phyloP scores from a whole-genome alignment of 1,139 yeast genomes.

The Sugiyamaella novakii region DNA sequence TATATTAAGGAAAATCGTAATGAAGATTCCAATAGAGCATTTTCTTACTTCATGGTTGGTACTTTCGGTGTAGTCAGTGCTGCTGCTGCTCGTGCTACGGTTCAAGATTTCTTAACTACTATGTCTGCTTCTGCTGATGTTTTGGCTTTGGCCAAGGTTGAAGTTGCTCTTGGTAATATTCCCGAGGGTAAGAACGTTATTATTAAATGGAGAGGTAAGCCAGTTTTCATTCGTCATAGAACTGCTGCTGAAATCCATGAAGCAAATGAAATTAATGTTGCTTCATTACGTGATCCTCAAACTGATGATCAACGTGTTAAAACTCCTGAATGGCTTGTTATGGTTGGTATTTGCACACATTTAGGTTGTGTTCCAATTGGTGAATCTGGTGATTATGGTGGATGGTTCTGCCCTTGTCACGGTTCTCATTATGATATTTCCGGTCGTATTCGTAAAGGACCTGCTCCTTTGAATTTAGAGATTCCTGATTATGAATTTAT shows the following conservation, averaged over 20 bases:
- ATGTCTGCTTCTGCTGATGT: constrained; percentile 99
- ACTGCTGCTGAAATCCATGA: constrained; percentile 90
- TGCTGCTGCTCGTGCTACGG: constrained; percentile 97
- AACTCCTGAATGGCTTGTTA: constrained; percentile 97
- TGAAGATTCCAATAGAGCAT: constrained; percentile 74
- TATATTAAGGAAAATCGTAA: constrained; percentile 75
- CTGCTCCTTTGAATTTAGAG: constrained; percentile 99
- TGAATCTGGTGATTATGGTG: constrained; percentile 99
- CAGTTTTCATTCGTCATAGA: constrained; percentile 99
- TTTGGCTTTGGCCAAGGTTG: constrained; percentile 98
- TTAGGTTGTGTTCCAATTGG: constrained; percentile 99
- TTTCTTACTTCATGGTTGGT: constrained; percentile 97
- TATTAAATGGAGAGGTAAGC: constrained; percentile 99
- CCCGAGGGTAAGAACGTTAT: constrained; percentile 98
- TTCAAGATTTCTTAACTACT: constrained; percentile 88
- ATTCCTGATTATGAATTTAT: constrained; percentile 87
- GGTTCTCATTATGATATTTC: constrained; percentile 99
- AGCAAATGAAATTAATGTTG: constrained; percentile 80
- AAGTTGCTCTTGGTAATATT: constrained; percentile 88
- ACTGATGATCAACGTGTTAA: constrained; percentile 89
- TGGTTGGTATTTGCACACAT: constrained; percentile 99
- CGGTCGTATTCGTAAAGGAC: constrained; percentile 99
- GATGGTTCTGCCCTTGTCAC: constrained; percentile 99
- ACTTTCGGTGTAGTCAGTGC: constrained; percentile 92
- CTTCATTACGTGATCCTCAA: constrained; percentile 90